Conservation (phyloP, 108 stramenopile genomes). For the Heterococcus sp. region DNA sequence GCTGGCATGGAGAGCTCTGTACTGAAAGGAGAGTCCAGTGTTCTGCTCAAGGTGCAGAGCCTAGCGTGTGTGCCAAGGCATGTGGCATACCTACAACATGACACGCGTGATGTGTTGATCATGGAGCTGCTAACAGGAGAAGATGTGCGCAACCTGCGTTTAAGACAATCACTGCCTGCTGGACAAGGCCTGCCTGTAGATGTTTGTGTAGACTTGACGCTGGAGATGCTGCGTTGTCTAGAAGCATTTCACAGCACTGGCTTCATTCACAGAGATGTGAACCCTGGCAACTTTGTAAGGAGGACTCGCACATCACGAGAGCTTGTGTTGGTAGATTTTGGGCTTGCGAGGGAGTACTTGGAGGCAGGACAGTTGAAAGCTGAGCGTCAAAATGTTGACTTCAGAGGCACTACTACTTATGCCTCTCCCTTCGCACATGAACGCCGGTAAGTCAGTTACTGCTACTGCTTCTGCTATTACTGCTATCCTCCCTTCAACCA, state of each 20-base stretch:
- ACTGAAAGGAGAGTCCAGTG: conserved; percentile 33
- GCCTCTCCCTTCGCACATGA: conserved; percentile 32
- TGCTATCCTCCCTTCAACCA: too few species aligned
- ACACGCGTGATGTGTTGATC: conserved; percentile 30
- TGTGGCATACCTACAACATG: conserved; percentile 23
- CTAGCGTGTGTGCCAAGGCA: conserved; percentile 30
- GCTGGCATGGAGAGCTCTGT: background rate
- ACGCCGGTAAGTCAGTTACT: background rate
- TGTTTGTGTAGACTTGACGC: background rate
- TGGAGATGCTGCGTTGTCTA: conserved; percentile 46
- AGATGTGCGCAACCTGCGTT: conserved; percentile 45
- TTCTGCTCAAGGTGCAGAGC: conserved; percentile 30
- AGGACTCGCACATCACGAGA: conserved; percentile 22
- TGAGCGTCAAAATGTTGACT: conserved; percentile 39
- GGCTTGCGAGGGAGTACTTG: conserved; percentile 33
- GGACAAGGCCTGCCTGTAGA: background rate
- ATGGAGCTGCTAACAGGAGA: conserved; percentile 53
- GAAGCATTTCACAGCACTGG: conserved; percentile 40
- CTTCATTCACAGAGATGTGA: conserved; percentile 50
- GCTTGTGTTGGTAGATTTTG: conserved; percentile 53
- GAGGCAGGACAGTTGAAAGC: conserved; percentile 11
- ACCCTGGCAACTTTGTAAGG: conserved; percentile 51
- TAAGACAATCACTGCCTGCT: background rate
- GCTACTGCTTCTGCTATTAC: background rate
- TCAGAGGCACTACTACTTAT: conserved; percentile 51